Evolutionary conservation across 169 alveolate genomes (phyloP), one percentile per base, ranked within the genome.

Genomic region (Eimeria sp.): DNA sequence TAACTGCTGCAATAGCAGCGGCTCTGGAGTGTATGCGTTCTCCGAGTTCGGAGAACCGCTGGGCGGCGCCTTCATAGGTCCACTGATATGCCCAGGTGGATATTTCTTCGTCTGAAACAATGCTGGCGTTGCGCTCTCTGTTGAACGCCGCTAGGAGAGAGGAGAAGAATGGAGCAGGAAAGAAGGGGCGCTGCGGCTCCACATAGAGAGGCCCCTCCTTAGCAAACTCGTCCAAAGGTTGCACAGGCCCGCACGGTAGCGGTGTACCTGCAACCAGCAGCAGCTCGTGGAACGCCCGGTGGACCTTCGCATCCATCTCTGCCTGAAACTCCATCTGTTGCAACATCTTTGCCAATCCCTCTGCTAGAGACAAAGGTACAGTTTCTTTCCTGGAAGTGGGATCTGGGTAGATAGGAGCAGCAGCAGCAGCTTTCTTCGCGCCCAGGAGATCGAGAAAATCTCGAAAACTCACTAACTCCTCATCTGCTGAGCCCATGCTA

Each of bases 1-100:
- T 77, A 18, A 77, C 87, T 0, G 87, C 30, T 46, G 66, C 62
- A 77, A 37, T 52, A 77, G 66, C 23, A 11, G 87, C 37, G 40
- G 87, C 87, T 20, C 40, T 77, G 46, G 58, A 43, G 43, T 37
- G 87, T 27, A 77, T 49, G 87, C 58, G 87, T 43, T 77, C 87
- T 13, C 62, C 87, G 1, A 77, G 10, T 49, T 77, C 87, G 8
- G 62, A 23, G 46, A 77, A 62, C 8, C 87, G 58, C 62, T 77
- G 87, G 23, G 87, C 23, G 9, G 62, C 87, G 58, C 87, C 87
- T 52, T 77, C 87, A 49, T 77, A 77, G 37, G 87, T 77, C 87
- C 87, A 77, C 62, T 77, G 87, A 43, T 77, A 77, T n/a, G 43
- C 62, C 87, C 87, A 77, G 43, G 87, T 77, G 66, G 87, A 77